Percentiles rank a stretch among this genome's conserved stretches.
phyloP scores from a whole-genome alignment of 1,284 basidiomycete genomes.

The Cutaneotrichosporon sp. region DNA sequence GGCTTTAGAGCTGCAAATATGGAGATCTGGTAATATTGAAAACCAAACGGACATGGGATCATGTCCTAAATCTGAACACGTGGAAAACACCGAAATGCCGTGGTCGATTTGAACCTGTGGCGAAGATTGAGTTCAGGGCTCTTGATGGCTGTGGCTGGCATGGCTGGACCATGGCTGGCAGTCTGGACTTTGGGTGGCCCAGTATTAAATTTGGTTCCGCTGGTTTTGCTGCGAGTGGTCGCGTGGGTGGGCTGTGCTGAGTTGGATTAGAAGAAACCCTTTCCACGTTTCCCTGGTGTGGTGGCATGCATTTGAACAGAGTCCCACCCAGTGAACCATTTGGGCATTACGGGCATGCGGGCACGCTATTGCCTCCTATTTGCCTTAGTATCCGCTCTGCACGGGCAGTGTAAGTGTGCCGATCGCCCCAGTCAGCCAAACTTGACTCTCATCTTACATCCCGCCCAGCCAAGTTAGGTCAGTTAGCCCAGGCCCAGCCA shows the following conservation, averaged over 20 bases:
- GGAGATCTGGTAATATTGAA: background rate
- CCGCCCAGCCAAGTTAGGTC: background rate
- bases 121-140: background rate
- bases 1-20: too few species aligned
- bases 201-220: background rate
- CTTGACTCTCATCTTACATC: background rate
- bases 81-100: background rate
- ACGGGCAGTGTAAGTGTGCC: background rate
- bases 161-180: background rate
- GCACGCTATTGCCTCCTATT: too few species aligned
- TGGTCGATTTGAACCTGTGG: background rate
- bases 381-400: background rate
- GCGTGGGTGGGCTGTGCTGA: background rate
- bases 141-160: background rate
- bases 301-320: background rate
- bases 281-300: background rate
- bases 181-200: background rate
- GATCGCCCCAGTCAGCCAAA: too few species aligned
- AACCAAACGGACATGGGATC: background rate
- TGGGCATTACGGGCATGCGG: background rate
- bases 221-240: background rate
- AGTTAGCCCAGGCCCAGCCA: background rate
- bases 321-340: background rate
- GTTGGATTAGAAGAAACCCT: too few species aligned
- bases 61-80: background rate